These are phyloP conservation scores for Irpex rosettiformis DNA, from an alignment of 1,284 basidiomycete species.

Conservation along the genomic window DNA sequence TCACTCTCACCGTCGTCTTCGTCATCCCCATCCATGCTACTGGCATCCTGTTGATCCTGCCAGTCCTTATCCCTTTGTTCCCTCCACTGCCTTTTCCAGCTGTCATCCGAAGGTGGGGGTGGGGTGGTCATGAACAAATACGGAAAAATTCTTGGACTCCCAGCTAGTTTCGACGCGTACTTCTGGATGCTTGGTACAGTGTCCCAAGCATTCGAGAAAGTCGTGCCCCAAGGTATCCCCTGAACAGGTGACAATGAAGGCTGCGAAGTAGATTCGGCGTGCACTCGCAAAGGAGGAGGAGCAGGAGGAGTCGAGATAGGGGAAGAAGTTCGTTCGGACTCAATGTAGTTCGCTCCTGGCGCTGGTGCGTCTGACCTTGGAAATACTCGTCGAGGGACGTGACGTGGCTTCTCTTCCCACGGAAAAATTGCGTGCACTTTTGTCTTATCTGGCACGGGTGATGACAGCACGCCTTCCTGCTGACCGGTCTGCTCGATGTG, in stretches of 20 bases:
- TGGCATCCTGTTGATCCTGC: conserved; percentile 56
- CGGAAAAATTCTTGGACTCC: conserved; percentile 34
- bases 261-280: conserved; percentile 6
- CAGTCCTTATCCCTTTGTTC: conserved; percentile 12
- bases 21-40: conserved; percentile 77
- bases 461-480: conserved; percentile 16
- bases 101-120: conserved; percentile 42
- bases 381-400: conserved; percentile 69
- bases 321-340: conserved; percentile 28
- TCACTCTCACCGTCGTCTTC: conserved; percentile 65
- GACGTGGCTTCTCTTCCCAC: conserved; percentile 80
- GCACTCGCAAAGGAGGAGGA: conserved; percentile 17
- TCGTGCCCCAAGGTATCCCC: conserved; percentile 53
- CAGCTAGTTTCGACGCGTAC: conserved; percentile 65
- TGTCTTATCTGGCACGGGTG: conserved; percentile 62
- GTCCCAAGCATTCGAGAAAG: conserved; percentile 84
- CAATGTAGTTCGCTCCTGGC: conserved; percentile 45
- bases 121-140: conserved; percentile 39
- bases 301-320: conserved; percentile 26
- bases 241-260: conserved; percentile 25
- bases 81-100: conserved; percentile 27
- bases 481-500: conserved; percentile 29
- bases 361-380: conserved; percentile 65
- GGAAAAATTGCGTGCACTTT: conserved; percentile 87
- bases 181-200: conserved; percentile 71